A percentile compares a stretch with the other conserved stretches of the same genome.
Conservation (phyloP, 2,329 filamentous ascomycete species). For the Lasiodiplodia gonubiensis region DNA sequence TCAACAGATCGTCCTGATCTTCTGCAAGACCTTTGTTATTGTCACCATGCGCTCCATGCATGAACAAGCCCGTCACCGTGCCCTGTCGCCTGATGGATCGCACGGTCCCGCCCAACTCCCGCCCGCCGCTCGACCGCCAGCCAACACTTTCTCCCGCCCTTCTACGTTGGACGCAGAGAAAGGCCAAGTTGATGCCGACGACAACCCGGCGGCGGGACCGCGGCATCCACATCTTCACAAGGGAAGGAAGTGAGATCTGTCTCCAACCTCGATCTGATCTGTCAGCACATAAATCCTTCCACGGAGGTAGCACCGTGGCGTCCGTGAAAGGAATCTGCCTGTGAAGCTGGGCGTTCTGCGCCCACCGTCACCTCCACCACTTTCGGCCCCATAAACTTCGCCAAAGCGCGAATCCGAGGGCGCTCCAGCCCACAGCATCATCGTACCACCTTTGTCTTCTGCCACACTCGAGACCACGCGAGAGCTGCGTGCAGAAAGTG, state of each 20-base stretch:
- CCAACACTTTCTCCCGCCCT: neutral
- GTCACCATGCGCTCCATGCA: neutral
- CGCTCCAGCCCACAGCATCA: neutral
- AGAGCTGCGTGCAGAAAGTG: neutral
- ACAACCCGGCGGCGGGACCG: neutral
- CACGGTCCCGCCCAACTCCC: neutral
- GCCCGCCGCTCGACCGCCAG: too few species aligned
- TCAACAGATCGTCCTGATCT: neutral
- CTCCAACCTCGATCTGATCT: neutral
- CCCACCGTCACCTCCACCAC: neutral
- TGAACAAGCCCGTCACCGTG: neutral
- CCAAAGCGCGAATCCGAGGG: neutral
- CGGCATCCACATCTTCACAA: neutral
- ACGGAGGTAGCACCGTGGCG: neutral
- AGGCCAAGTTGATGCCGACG: neutral
- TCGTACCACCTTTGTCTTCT: neutral
- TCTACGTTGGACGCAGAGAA: neutral
- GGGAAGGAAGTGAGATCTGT: neutral
- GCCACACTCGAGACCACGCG: neutral
- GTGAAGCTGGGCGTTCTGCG: neutral
- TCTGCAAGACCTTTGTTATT: neutral
- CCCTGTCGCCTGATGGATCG: neutral
- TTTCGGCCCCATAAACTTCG: neutral
- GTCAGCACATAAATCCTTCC: neutral
- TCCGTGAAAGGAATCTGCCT: neutral